Evolutionary conservation across 75 land plant genomes (phyloP).

Genomic region (Sequoiadendron giganteum): DNA sequence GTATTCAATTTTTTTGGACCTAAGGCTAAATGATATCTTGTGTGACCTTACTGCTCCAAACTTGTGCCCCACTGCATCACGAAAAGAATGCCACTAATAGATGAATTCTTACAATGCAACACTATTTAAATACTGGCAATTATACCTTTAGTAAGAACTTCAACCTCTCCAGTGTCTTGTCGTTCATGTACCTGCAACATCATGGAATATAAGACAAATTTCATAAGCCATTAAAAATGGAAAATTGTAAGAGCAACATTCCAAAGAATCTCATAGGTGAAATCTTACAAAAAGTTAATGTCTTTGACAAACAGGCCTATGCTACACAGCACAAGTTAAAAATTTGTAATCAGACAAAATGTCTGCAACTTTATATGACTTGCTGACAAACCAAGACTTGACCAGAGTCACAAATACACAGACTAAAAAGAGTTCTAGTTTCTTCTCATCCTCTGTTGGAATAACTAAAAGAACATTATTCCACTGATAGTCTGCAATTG

Average conservation of each 20-base stretch:
- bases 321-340: neutral
- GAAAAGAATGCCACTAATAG: neutral
- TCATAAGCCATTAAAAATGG: neutral
- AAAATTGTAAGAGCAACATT: neutral
- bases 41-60: neutral
- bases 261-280: neutral
- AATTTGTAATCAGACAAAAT: neutral
- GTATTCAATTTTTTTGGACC: neutral
- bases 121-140: neutral
- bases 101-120: no score
- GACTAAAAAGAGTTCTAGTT: neutral
- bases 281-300: neutral
- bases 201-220: neutral
- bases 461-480: no score
- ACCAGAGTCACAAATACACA: neutral
- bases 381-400: neutral
- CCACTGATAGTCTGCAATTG: neutral
- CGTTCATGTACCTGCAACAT: slow-evolving; percentile 85
- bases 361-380: neutral
- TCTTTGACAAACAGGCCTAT: neutral
- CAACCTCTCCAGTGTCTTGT: slow-evolving; percentile 75
- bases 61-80: neutral
- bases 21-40: neutral
- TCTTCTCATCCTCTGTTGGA: neutral
- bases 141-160: slow-evolving; percentile 95